Base-by-base conservation (phyloP, 306 rosid genomes). In the Ceratonia siliqua region DNA sequence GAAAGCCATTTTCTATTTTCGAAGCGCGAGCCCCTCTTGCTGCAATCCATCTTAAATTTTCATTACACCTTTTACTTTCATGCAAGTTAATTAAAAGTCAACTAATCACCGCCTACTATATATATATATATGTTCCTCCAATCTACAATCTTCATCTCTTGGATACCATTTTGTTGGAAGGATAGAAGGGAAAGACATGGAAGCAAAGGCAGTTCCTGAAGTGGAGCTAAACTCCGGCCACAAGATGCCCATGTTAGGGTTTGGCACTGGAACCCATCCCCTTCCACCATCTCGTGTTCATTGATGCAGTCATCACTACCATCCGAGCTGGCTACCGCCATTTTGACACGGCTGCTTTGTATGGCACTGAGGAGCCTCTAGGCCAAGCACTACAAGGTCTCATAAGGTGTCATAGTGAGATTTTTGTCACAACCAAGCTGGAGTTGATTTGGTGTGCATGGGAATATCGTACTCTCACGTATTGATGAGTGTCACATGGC, bases 401-500 rank as follows among this genome's bases (percentile, higher is more conserved):
- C 52, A 74, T 88, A 49, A 45, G 85, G 6, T 61, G 68, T 1
- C 70, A 85, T 4, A 58, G 49, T 25, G 89, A 91, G n/a, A 48
- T 91, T 27, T 88, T 88, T 59, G 73, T 88, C 42, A 83, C 87
- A 7, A 24, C 89, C 42, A 87, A 89, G 81, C 74, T 87, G n/a
- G n/a, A n/a, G n/a, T n/a, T n/a, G n/a, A n/a, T n/a, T n/a, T n/a
- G n/a, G n/a, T n/a, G n/a, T n/a, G n/a, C n/a, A n/a, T n/a, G n/a
- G n/a, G n/a, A n/a, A n/a, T n/a, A n/a, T n/a, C n/a, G n/a, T n/a
- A n/a, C n/a, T n/a, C n/a, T n/a, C n/a, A n/a, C n/a, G n/a, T n/a
- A n/a, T n/a, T n/a, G n/a, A n/a, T n/a, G n/a, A n/a, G n/a, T n/a
- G n/a, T n/a, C n/a, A n/a, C n/a, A n/a, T n/a, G n/a, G n/a, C n/a